These are phyloP conservation scores for Cicer arietinum DNA, from an alignment of 306 rosid genomes.

Conservation along the genomic window DNA sequence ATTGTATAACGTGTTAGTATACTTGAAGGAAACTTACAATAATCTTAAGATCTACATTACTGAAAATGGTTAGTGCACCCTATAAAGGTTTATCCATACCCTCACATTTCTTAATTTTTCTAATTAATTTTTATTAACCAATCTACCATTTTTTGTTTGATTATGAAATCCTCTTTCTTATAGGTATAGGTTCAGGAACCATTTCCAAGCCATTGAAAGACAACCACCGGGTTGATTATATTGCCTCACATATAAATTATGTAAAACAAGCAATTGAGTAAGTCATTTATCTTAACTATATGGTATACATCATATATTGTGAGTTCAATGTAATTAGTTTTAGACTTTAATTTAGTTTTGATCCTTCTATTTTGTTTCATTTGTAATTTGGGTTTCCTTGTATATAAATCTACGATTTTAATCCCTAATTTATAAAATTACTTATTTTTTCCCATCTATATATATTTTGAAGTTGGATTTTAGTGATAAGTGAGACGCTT, in stretches of 20 bases:
- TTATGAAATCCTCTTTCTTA: neutral
- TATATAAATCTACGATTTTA: no score
- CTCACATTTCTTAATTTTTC: neutral
- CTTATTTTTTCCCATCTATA: no score
- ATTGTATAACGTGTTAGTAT: conserved; percentile 34
- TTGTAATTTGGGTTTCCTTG: no score
- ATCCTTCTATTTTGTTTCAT: no score
- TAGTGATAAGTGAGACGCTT: no score
- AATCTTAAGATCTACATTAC: conserved; percentile 45
- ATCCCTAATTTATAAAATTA: no score
- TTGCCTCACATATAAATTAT: conserved; percentile 32
- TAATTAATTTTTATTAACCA: no score
- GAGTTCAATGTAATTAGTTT: no score
- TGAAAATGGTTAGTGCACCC: conserved; percentile 46
- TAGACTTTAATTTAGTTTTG: no score
- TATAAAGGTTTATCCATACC: neutral
- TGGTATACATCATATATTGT: neutral
- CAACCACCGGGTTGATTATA: conserved; percentile 25
- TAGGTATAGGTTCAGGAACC: conserved; percentile 23
- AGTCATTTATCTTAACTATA: conserved; percentile 8
- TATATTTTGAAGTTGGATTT: no score
- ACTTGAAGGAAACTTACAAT: conserved; percentile 22
- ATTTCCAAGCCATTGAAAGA: conserved; percentile 39
- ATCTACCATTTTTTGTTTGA: no score
- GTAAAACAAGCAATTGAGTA: conserved; percentile 39